These are phyloP conservation scores for Meripilus lineatus DNA, from an alignment of 1,284 basidiomycete species.

Conservation along the genomic window DNA sequence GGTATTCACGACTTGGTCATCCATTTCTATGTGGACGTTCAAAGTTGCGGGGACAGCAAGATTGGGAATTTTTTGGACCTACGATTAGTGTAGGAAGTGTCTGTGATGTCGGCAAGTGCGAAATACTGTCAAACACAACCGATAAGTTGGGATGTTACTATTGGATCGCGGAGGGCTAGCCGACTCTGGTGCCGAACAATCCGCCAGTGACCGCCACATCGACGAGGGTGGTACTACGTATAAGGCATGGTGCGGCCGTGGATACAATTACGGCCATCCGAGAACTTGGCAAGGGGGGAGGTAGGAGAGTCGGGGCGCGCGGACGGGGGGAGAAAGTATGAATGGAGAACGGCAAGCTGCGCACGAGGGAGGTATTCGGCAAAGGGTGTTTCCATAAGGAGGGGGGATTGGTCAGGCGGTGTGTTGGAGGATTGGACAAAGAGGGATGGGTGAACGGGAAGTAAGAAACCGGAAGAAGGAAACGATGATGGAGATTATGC, in stretches of 20 bases:
- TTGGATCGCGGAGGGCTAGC: too few species aligned
- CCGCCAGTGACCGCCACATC: too few species aligned
- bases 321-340: slow-evolving; percentile 7
- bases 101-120: too few species aligned
- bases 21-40: too few species aligned
- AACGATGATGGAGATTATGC: not conserved
- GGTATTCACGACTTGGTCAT: too few species aligned
- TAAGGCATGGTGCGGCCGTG: slow-evolving; percentile 6
- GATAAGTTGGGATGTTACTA: too few species aligned
- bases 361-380: not conserved
- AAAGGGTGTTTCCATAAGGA: not conserved
- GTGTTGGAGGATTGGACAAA: not conserved
- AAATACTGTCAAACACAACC: too few species aligned
- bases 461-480: not conserved
- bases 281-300: not conserved
- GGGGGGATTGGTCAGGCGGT: not conserved
- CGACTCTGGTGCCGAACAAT: too few species aligned
- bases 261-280: slow-evolving; percentile 14
- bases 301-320: slow-evolving; percentile 9
- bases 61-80: too few species aligned
- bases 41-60: too few species aligned
- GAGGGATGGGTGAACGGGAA: not conserved
- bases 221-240: too few species aligned
- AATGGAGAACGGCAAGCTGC: not conserved
- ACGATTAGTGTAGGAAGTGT: too few species aligned